phyloP scores from a whole-genome alignment of 1,284 basidiomycete genomes.

The Irpex sp. region DNA sequence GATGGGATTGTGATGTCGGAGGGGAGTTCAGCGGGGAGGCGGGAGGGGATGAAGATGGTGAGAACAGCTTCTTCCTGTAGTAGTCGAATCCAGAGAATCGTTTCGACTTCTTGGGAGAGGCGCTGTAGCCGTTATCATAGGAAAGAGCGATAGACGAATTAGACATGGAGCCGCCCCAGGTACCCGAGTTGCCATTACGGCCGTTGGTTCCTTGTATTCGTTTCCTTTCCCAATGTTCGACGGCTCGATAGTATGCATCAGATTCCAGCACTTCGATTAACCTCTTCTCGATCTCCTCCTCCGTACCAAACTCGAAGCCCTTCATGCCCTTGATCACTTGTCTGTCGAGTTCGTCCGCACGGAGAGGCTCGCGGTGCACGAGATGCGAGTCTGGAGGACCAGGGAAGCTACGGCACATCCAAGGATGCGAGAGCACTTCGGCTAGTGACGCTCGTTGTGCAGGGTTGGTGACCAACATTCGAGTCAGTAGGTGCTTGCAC shows the following conservation, averaged over 20 bases:
- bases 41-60: constrained; percentile 57
- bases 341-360: constrained; percentile 80
- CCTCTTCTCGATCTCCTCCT: constrained; percentile 78
- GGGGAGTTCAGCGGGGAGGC: constrained; percentile 43
- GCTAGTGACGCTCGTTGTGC: constrained; percentile 73
- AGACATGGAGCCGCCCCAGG: constrained; percentile 51
- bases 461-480: constrained; percentile 98
- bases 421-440: constrained; percentile 90
- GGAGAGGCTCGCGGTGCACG: constrained; percentile 83
- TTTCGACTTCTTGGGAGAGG: constrained; percentile 47
- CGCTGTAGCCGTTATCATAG: constrained; percentile 44
- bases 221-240: constrained; percentile 76
- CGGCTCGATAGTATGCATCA: constrained; percentile 71
- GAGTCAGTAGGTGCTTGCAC: constrained; percentile 89
- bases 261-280: constrained; percentile 73
- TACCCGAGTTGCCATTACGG: constrained; percentile 28
- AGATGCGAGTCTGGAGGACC: constrained; percentile 82
- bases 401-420: constrained; percentile 90
- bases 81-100: constrained; percentile 93
- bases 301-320: constrained; percentile 93
- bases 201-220: constrained; percentile 38
- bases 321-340: constrained; percentile 89
- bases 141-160: constrained; percentile 65
- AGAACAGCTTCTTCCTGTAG: constrained; percentile 87
- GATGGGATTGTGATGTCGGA: constrained; percentile 49